Evolutionary conservation across 2,329 filamentous ascomycete species (phyloP), one percentile per base, ranked within the genome.

Genomic region (Pestalotiopsis sp.): DNA sequence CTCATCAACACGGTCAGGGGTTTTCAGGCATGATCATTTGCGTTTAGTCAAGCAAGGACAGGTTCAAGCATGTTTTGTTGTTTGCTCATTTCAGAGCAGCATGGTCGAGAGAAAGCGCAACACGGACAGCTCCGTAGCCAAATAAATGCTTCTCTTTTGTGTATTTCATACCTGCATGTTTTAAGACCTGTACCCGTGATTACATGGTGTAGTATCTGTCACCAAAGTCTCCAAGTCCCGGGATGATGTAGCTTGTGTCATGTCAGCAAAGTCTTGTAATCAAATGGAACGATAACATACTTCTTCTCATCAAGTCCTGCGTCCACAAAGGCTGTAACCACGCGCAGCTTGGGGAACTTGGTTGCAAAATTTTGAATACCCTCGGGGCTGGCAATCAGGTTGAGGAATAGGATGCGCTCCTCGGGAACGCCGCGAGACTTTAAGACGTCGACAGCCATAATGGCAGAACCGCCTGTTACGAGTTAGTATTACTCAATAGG

Each of bases 221-320:
- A 70, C 95, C 95, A 81, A 98, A 98, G 80, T 98, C 95, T 73
- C 95, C 95, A 20, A 98, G 86, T 36, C 95, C 95, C 36, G 95
- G 95, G 67, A 97, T 90, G 77, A 98, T 98, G 80, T 98, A 98
- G 80, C 95, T 98, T 79, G 72, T 73, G 45, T n/a, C 57, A 70
- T 67, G 78, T 85, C 79, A 85, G 83, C 73, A 73, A 67, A 59
- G 73, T 68, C 57, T 68, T 38, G 36, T n/a, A n/a, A 56, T 25
- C 23, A 52, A 12, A 58, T 59, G 68, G 66, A 58, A 61, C 39
- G 38, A 60, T 63, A 59, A 85, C 90, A 78, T 87, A 98, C 95
- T 97, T 98, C 86, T 97, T 98, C 78, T 97, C 95, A 80, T 99
- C 93, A 71, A 99, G 85, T n/a, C 96, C 95, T 81, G 95, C 89